A percentile compares a stretch with the other conserved stretches of the same genome.
Conservation (phyloP, 2,329 filamentous ascomycete genomes). For the Shiraia sp. region DNA sequence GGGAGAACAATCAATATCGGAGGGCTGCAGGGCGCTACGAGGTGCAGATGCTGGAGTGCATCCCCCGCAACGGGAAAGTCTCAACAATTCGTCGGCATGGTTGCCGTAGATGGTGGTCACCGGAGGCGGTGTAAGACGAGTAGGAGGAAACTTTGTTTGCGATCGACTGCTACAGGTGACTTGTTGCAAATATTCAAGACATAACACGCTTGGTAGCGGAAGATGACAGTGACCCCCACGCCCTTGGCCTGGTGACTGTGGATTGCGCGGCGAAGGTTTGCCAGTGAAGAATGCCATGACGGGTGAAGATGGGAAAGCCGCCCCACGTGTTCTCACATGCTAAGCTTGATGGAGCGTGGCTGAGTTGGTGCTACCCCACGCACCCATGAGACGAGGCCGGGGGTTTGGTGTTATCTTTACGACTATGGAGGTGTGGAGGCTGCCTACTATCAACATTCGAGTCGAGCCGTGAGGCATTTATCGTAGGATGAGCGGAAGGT, state of each 20-base stretch:
- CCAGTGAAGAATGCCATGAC: slow-evolving; percentile 4
- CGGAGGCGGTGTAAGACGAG: too few relatives aligned
- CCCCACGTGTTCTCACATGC: slow-evolving; percentile 18
- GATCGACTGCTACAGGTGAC: not conserved
- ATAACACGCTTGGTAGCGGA: too few relatives aligned
- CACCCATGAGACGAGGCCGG: not conserved
- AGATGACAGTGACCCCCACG: too few relatives aligned
- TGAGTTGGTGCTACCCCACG: too few relatives aligned
- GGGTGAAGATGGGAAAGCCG: slow-evolving; percentile 4
- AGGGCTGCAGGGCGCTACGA: slow-evolving; percentile 9
- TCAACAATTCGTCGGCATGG: not conserved
- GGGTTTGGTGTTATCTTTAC: not conserved
- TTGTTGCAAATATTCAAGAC: not conserved
- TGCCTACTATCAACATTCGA: too few relatives aligned
- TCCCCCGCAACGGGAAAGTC: slow-evolving; percentile 2
- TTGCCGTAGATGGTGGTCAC: not conserved
- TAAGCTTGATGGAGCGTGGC: slow-evolving; percentile 5
- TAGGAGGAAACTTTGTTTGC: too few relatives aligned
- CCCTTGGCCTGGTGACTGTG: slow-evolving; percentile 2
- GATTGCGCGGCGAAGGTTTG: not conserved
- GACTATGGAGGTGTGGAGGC: too few relatives aligned
- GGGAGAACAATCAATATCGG: slow-evolving; percentile 1
- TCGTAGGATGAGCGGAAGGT: too few relatives aligned
- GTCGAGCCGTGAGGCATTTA: not conserved
- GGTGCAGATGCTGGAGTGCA: slow-evolving; percentile 7